Percentiles rank a stretch among this genome's conserved stretches.
Evolutionary conservation across 495 filamentous ascomycete genomes (phyloP).

Genomic region (Penicillium herquei): DNA sequence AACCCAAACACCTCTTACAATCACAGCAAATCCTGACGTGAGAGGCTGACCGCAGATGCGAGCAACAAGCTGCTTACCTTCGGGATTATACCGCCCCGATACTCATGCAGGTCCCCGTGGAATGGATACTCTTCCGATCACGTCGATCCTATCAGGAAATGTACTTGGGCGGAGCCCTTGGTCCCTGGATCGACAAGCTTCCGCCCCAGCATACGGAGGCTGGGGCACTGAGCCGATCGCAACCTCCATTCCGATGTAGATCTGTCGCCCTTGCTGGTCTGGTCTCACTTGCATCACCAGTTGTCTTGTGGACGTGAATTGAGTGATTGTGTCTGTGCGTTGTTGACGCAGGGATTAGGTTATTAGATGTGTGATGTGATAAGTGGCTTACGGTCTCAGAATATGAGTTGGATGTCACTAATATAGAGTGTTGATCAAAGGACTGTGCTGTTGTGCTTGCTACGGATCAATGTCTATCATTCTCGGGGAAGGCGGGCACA

Average conservation of each 20-base stretch:
- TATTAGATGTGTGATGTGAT: not conserved
- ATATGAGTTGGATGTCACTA: not conserved
- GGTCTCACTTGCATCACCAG: not conserved
- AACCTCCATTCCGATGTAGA: constrained; percentile 14
- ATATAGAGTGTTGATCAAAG: too few relatives aligned
- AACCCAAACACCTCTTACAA: not conserved
- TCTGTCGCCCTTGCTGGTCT: constrained; percentile 15
- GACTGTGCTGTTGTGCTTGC: too few relatives aligned
- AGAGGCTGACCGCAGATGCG: not conserved
- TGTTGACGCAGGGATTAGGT: not conserved
- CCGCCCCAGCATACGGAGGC: not conserved
- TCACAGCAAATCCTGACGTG: not conserved
- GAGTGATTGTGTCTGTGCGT: not conserved
- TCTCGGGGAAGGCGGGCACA: too few relatives aligned
- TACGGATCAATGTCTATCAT: too few relatives aligned
- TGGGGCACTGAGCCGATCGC: not conserved
- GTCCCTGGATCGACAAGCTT: constrained; percentile 8
- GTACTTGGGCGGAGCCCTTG: not conserved
- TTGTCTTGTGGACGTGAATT: not conserved
- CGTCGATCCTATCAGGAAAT: constrained; percentile 6
- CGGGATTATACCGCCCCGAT: constrained; percentile 1
- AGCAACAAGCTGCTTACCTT: constrained; percentile 1
- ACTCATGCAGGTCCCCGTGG: constrained; percentile 9
- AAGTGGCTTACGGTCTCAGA: not conserved
- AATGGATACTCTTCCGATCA: constrained; percentile 13